Percentiles rank a stretch among this genome's conserved stretches.
Evolutionary conservation across 2,329 filamentous ascomycete species (phyloP).

Genomic region (Colletotrichum plurivorum): DNA sequence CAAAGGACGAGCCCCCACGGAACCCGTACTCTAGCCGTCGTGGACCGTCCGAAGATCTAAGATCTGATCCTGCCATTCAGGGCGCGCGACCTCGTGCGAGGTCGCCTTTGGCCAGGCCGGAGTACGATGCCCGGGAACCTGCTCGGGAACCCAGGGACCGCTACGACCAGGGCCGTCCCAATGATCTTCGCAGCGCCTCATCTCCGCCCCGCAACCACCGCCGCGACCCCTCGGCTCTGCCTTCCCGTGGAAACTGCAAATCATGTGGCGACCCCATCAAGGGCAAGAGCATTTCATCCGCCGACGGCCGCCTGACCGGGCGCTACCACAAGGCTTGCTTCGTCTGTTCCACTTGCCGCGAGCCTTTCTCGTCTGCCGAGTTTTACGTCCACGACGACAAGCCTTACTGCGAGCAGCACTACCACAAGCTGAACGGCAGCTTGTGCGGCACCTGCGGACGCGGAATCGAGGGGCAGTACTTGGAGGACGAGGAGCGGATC

Average conservation of each 20-base stretch:
- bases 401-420: slow-evolving; percentile 93
- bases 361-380: slow-evolving; percentile 86
- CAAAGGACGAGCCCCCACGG: slow-evolving; percentile 38
- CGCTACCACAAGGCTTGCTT: slow-evolving; percentile 97
- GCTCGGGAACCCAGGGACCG: slow-evolving; percentile 36
- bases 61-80: slow-evolving; percentile 51
- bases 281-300: slow-evolving; percentile 94
- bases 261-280: slow-evolving; percentile 84
- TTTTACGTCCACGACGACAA: slow-evolving; percentile 93
- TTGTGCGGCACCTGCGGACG: slow-evolving; percentile 83
- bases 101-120: slow-evolving; percentile 46
- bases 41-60: slow-evolving; percentile 43
- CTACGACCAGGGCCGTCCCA: slow-evolving; percentile 26
- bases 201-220: slow-evolving; percentile 43
- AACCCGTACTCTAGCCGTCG: slow-evolving; percentile 34
- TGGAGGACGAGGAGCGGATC: slow-evolving; percentile 82
- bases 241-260: slow-evolving; percentile 82
- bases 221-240: slow-evolving; percentile 45
- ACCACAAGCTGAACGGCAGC: slow-evolving; percentile 91
- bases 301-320: slow-evolving; percentile 91
- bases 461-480: slow-evolving; percentile 94
- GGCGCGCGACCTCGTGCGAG: slow-evolving; percentile 40
- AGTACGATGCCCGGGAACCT: slow-evolving; percentile 34
- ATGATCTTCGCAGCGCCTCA: slow-evolving; percentile 41
- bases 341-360: slow-evolving; percentile 86